Base-by-base conservation (phyloP, 257 asterid species). In the Gentiana straminea region DNA sequence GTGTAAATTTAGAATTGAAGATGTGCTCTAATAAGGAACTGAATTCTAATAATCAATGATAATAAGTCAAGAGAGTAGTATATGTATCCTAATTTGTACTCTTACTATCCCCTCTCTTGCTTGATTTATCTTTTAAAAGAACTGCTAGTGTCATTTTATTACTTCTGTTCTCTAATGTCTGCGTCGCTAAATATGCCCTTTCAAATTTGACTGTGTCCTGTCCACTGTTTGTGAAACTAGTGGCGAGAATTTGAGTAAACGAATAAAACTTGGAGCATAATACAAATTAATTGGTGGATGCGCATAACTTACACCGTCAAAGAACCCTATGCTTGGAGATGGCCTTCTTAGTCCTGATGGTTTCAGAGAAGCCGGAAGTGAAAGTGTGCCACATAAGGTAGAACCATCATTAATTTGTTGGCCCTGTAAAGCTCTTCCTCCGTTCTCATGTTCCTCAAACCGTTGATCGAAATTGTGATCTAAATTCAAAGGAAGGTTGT, bases 331-430 rank as follows among this genome's bases (percentile, higher is more conserved):
- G 73, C 84, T 88, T n/a, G 94, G 97, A 55, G 97, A 83, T 52
- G 99, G 97, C 95, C 79, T 64, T 58, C 91, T 94, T 50, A 92
- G 66, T 70, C 97, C 95, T 45, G 97, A 72, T 73, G 95, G 94
- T 74, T 70, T 85, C 46, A 34, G 55, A 4, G 85, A 84, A 71
- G 77, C 73, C 49, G 80, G 82, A 71, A 38, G 57, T 64, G 76
- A 56, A 65, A 71, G 63, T 35, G 43, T 51, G 38, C 76, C 68
- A 61, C 61, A 54, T 61, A 61, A 73, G 33, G 80, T 49, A 37
- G 79, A 59, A 53, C 79, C 54, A 72, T 69, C 82, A 59, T 58
- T 82, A 46, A 70, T 53, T 51, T 46, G 65, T 65, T 73, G 70
- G 58, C 66, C 63, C 24, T 64, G 59, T 46, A 65, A 43, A 71